These are phyloP conservation scores for Acacia concinna DNA, from an alignment of 331 rosid genomes.

Conservation along the genomic window DNA sequence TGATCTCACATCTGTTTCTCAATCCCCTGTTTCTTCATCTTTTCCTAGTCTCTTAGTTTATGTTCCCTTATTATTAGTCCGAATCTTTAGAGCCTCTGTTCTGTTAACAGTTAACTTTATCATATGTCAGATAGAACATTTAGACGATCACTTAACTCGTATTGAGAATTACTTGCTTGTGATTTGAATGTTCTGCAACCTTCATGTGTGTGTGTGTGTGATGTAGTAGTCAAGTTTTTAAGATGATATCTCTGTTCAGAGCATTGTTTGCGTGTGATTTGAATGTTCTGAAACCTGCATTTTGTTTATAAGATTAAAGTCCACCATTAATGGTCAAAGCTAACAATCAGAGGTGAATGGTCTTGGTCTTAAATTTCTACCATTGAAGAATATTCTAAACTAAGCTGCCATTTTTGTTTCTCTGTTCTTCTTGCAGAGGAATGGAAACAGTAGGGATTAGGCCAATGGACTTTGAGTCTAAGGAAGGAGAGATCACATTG, in stretches of 20 bases:
- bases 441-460: slow-evolving; percentile 35
- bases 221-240: neutral
- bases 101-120: neutral
- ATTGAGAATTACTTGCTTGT: slow-evolving; percentile 1
- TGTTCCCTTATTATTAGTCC: too few relatives aligned
- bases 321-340: neutral
- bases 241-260: neutral
- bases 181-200: slow-evolving; percentile 1
- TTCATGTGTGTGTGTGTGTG: neutral
- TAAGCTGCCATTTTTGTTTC: neutral
- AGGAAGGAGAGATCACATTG: slow-evolving; percentile 33
- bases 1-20: slow-evolving; percentile 8
- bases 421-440: slow-evolving; percentile 32
- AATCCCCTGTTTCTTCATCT: neutral
- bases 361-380: neutral
- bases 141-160: neutral
- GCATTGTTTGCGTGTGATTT: neutral
- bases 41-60: slow-evolving; percentile 2
- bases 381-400: neutral
- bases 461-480: slow-evolving; percentile 27
- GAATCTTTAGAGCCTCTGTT: too few relatives aligned
- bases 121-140: neutral
- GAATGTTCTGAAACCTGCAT: slow-evolving; percentile 5
- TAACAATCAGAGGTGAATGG: neutral
- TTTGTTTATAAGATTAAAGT: neutral